phyloP scores from a whole-genome alignment of 2,329 filamentous ascomycete genomes.

The Cordyceps fumosorosea region DNA sequence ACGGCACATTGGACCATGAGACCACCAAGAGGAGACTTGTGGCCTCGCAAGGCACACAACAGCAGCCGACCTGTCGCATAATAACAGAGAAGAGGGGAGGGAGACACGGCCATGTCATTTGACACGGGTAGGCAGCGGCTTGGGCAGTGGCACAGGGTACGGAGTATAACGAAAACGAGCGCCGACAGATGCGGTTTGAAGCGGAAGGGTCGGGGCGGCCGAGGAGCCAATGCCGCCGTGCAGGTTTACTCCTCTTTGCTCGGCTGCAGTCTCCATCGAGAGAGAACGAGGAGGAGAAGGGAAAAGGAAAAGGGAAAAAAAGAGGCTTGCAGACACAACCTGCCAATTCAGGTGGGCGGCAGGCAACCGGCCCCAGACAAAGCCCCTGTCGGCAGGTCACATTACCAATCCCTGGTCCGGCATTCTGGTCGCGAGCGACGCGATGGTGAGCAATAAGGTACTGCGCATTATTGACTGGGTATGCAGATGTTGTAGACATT shows the following conservation, averaged over 20 bases:
- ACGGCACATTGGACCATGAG: not conserved
- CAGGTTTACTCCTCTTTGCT: not conserved
- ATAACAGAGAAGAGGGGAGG: not conserved
- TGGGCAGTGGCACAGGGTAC: not conserved
- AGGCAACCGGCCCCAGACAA: not conserved
- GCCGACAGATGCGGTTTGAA: not conserved
- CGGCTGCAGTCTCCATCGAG: not conserved
- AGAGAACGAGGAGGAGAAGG: not conserved
- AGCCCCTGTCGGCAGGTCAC: constrained; percentile 2
- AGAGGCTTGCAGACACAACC: constrained; percentile 5
- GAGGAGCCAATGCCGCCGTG: not conserved
- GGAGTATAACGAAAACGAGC: not conserved
- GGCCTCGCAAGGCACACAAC: not conserved
- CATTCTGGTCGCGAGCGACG: not conserved
- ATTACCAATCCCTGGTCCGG: constrained; percentile 6
- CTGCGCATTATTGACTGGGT: not conserved
- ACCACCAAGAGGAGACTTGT: not conserved
- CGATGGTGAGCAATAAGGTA: not conserved
- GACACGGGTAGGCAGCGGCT: not conserved
- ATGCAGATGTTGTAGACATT: not conserved
- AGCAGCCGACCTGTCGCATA: not conserved
- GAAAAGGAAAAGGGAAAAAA: not conserved
- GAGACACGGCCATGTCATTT: not conserved
- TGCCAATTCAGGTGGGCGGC: constrained; percentile 2
- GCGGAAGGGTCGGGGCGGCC: not conserved